Base-by-base conservation (phyloP, 176 grass and related monocot genomes). In the Triticum aestivum region DNA sequence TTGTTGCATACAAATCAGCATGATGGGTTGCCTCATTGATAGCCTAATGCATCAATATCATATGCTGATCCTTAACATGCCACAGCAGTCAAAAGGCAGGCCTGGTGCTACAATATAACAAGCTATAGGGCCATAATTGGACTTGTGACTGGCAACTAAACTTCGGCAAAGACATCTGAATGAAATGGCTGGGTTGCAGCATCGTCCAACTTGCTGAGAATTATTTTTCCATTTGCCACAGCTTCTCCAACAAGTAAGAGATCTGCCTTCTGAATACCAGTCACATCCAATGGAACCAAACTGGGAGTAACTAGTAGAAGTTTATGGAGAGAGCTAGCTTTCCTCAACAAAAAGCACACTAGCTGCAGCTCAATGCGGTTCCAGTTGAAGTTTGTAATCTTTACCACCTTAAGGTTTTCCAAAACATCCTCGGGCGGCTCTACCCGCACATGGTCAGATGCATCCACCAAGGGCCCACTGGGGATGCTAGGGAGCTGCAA, bases 371-470 rank as follows among this genome's bases (percentile, higher is more conserved):
- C 87, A 41, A 9, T 35, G 2, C 14, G 23, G 33, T 11, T 3
- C 77, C 76, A 74, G 2, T 74, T 66, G 8, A 89, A 89, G 33
- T 85, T 45, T 12, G 33, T 32, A 7, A 89, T 20, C 76, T 84
- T 85, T 75, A 80, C 59, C 69, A 26, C 71, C 58, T 11, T 9
- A 14, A 89, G 87, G 23, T 74, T 89, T 52, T 75, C 77, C 5
- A 85, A 80, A 20, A 45, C 33, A 66, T 29, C 34, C 34, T 74
- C 44, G 0, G 17, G 41, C 20, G 75, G 32, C 3, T 58, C 87
- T 20, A 74, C 76, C n/a, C 0, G 1, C 30, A 85, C 82, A 61
- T 12, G 5, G 6, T 73, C 39, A 72, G 9, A 1, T 11, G 20
- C 18, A 52, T 21, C 74, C 8, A 64, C 39, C 5, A 11, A 39